These are phyloP conservation scores for Candida albicans DNA, from an alignment of 1,139 yeast genomes.

Conservation along the genomic window DNA sequence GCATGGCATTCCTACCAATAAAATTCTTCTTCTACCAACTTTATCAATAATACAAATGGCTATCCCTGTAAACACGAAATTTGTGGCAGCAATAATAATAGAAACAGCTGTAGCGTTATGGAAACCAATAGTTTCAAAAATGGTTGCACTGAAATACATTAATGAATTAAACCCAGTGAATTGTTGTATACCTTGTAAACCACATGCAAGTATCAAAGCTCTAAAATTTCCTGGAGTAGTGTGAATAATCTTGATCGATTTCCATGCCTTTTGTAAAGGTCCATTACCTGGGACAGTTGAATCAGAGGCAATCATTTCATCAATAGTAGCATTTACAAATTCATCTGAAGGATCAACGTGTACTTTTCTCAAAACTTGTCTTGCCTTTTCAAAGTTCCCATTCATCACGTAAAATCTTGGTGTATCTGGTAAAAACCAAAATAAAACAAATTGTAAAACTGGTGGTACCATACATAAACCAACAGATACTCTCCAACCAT, in stretches of 20 bases:
- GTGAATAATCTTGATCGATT: slow-evolving; percentile 69
- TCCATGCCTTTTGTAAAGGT: slow-evolving; percentile 54
- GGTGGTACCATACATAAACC: slow-evolving; percentile 91
- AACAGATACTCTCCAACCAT: slow-evolving; percentile 93
- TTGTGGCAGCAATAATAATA: slow-evolving; percentile 87
- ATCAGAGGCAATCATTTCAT: slow-evolving; percentile 57
- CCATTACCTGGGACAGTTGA: slow-evolving; percentile 64
- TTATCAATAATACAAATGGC: slow-evolving; percentile 84
- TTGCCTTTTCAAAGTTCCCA: slow-evolving; percentile 65
- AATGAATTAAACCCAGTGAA: slow-evolving; percentile 93
- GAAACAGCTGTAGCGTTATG: slow-evolving; percentile 89
- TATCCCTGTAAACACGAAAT: slow-evolving; percentile 77
- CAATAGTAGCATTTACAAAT: slow-evolving; percentile 56
- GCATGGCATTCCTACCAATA: slow-evolving; percentile 73
- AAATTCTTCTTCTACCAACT: slow-evolving; percentile 81
- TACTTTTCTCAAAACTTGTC: slow-evolving; percentile 58
- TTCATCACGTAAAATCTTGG: slow-evolving; percentile 84
- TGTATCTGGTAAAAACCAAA: slow-evolving; percentile 89
- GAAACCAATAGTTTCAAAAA: slow-evolving; percentile 87
- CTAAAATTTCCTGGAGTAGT: slow-evolving; percentile 77
- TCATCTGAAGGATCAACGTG: slow-evolving; percentile 58
- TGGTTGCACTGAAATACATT: slow-evolving; percentile 90
- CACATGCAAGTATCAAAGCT: slow-evolving; percentile 86
- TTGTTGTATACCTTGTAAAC: slow-evolving; percentile 92
- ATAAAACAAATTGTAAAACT: slow-evolving; percentile 69